Evolutionary conservation across 305 asterid species (phyloP).

Genomic region (Stenogyne calaminthoides): DNA sequence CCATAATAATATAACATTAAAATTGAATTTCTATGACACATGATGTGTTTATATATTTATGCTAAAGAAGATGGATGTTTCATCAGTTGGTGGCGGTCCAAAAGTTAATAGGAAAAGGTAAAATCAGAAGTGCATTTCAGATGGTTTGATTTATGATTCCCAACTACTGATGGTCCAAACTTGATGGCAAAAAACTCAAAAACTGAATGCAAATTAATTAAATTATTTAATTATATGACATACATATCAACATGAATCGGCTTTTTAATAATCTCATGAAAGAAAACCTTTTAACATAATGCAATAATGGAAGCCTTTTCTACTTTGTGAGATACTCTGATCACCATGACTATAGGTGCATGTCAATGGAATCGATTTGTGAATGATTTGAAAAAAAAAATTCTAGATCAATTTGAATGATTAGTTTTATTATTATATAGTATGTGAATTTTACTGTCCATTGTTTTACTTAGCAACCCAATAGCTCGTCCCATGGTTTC

Average conservation of each 20-base stretch:
- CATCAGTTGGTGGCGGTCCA: slow-evolving; percentile 28
- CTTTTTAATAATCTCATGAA: slow-evolving; percentile 26
- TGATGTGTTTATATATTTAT: slow-evolving; percentile 29
- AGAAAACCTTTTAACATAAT: not conserved
- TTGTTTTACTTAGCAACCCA: not conserved
- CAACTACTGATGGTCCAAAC: slow-evolving; percentile 36
- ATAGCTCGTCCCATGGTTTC: not conserved
- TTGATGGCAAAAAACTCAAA: slow-evolving; percentile 16
- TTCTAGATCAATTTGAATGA: not conserved
- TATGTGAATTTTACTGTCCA: not conserved
- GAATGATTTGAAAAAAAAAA: too few species aligned
- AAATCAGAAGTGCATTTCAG: slow-evolving; percentile 26
- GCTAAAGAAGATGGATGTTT: slow-evolving; percentile 20
- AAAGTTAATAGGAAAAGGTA: slow-evolving; percentile 14
- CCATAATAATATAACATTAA: slow-evolving; percentile 28
- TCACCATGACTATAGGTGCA: too few species aligned
- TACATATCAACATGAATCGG: slow-evolving; percentile 2
- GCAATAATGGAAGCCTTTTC: slow-evolving; percentile 14
- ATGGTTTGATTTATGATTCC: slow-evolving; percentile 35
- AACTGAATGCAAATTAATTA: not conserved
- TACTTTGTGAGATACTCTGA: slow-evolving; percentile 6
- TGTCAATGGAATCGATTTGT: not conserved
- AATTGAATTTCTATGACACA: slow-evolving; percentile 32
- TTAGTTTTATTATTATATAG: too few species aligned
- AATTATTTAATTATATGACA: not conserved